These are phyloP conservation scores for Curvularia hawaiiensis DNA, from an alignment of 2,329 filamentous ascomycete species.

Conservation along the genomic window DNA sequence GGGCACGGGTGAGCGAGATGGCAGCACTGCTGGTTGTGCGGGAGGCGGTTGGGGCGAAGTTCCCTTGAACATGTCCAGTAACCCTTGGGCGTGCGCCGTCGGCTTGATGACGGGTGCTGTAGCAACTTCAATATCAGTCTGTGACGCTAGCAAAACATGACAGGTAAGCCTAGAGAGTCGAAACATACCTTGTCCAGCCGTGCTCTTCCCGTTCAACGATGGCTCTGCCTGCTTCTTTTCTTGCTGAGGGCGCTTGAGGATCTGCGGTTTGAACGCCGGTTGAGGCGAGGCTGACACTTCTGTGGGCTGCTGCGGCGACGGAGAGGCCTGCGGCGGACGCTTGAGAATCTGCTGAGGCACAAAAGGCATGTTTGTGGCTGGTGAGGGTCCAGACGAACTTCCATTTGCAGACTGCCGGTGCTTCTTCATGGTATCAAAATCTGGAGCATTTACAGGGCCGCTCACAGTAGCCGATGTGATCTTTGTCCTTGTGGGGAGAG, in stretches of 20 bases:
- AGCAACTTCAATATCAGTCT: background rate
- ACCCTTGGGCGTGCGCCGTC: constrained; percentile 26
- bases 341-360: constrained; percentile 37
- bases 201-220: background rate
- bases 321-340: constrained; percentile 18
- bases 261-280: constrained; percentile 42
- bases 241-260: constrained; percentile 43
- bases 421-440: constrained; percentile 48
- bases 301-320: constrained; percentile 3
- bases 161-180: too few species aligned
- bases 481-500: constrained; percentile 25
- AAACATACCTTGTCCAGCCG: constrained; percentile 4
- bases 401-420: constrained; percentile 31
- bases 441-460: constrained; percentile 50
- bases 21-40: constrained; percentile 8
- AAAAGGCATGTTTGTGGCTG: constrained; percentile 31
- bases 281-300: constrained; percentile 21
- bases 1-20: constrained; percentile 19
- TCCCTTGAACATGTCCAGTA: constrained; percentile 30
- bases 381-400: constrained; percentile 38
- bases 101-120: constrained; percentile 12
- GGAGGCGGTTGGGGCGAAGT: constrained; percentile 21
- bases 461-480: constrained; percentile 49
- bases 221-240: constrained; percentile 16
- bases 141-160: background rate